Evolutionary conservation across 805 yeast species (phyloP).

Genomic region (Torulaspora microellipsoides): DNA sequence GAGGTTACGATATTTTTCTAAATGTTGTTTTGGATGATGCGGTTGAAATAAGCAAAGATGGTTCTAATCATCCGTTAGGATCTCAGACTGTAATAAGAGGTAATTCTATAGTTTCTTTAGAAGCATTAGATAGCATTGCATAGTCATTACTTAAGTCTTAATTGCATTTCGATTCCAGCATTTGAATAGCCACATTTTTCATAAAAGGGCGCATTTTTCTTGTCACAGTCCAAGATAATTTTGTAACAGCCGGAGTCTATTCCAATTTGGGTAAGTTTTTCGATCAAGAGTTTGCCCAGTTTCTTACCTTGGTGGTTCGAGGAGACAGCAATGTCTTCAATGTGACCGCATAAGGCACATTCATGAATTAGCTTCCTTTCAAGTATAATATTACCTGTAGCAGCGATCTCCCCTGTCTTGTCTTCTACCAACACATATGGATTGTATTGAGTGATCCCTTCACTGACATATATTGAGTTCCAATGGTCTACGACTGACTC

Average conservation of each 20-base stretch:
- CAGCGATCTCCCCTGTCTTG: constrained; percentile 52
- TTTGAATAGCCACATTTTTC: constrained; percentile 75
- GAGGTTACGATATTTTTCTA: constrained; percentile 81
- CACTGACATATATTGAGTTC: constrained; percentile 38
- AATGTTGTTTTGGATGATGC: constrained; percentile 71
- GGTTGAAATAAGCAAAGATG: constrained; percentile 50
- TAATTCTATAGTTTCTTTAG: constrained; percentile 69
- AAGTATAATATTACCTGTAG: constrained; percentile 75
- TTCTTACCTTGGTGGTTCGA: constrained; percentile 74
- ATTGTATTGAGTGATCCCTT: constrained; percentile 48
- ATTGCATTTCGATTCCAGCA: constrained; percentile 68
- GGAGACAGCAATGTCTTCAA: constrained; percentile 88
- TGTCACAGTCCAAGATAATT: constrained; percentile 83
- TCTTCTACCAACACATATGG: constrained; percentile 62
- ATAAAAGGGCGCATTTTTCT: constrained; percentile 77
- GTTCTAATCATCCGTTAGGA: constrained; percentile 55
- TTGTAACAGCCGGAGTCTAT: constrained; percentile 69
- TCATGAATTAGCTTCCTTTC: constrained; percentile 82
- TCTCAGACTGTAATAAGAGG: constrained; percentile 68
- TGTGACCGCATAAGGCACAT: constrained; percentile 85
- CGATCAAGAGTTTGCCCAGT: constrained; percentile 67
- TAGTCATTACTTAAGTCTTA: constrained; percentile 33
- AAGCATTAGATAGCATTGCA: constrained; percentile 38
- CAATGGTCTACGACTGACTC: constrained; percentile 51
- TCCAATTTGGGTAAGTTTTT: constrained; percentile 57